A percentile compares a stretch with the other conserved stretches of the same genome.
These are phyloP conservation scores for Zygosaccharomyces rouxii DNA, from an alignment of 805 yeast species.

Conservation along the genomic window DNA sequence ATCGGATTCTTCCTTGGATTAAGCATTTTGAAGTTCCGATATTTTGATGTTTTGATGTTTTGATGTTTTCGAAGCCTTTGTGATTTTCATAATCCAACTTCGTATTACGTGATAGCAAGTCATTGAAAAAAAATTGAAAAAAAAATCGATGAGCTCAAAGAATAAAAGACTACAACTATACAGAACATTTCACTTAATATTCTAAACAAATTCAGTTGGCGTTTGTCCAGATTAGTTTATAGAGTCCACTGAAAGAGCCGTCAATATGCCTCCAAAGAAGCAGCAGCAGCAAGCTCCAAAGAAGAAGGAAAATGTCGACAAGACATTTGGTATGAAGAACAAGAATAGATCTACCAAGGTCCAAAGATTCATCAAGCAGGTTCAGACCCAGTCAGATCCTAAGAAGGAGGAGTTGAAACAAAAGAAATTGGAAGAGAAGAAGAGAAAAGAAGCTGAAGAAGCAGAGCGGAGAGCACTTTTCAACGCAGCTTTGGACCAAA, in stretches of 20 bases:
- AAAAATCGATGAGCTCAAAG: constrained; percentile 7
- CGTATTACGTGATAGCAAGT: background rate
- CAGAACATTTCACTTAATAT: no score
- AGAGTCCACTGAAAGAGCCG: background rate
- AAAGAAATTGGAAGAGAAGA: constrained; percentile 70
- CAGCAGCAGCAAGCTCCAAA: constrained; percentile 45
- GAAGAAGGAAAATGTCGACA: constrained; percentile 73
- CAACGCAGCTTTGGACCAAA: constrained; percentile 66
- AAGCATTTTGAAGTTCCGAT: background rate
- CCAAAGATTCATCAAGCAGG: constrained; percentile 65
- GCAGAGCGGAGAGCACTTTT: constrained; percentile 79
- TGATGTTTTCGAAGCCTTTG: background rate
- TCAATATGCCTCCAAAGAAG: constrained; percentile 73
- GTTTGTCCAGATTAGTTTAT: background rate
- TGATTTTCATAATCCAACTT: background rate
- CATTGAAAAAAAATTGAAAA: constrained; percentile 1
- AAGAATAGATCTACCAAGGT: constrained; percentile 93
- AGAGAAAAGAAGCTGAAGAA: constrained; percentile 86
- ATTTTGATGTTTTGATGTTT: background rate
- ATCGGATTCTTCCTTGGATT: background rate
- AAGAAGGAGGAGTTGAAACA: constrained; percentile 74
- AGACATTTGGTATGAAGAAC: constrained; percentile 93
- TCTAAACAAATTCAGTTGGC: no score
- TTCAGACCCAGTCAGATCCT: constrained; percentile 56
- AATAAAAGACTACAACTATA: background rate